Evolutionary conservation across 352 stramenopile genomes (phyloP).

Genomic region (Peronospora destructor): DNA sequence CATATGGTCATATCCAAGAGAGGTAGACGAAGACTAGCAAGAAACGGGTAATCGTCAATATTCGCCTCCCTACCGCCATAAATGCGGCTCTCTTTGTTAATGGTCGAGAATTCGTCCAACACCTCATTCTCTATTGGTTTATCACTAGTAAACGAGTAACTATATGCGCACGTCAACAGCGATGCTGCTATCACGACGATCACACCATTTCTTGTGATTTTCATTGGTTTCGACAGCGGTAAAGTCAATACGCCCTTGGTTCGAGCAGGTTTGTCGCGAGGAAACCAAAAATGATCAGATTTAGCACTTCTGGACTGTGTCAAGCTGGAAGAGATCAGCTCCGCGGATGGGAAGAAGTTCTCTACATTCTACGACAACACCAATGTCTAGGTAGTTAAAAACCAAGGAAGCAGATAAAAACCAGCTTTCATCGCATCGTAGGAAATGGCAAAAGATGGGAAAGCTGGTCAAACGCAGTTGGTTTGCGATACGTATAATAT

Average conservation of each 20-base stretch:
- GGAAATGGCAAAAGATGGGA: slow-evolving; percentile 18
- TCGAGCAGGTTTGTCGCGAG: neutral
- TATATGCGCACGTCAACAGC: slow-evolving; percentile 3
- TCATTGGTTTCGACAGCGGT: slow-evolving; percentile 10
- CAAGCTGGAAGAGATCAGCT: slow-evolving; percentile 1
- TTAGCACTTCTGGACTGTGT: neutral
- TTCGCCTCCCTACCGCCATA: slow-evolving; percentile 54
- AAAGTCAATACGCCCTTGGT: neutral
- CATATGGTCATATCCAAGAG: slow-evolving; percentile 42
- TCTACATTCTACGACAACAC: too few relatives aligned
- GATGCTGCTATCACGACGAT: slow-evolving; percentile 11
- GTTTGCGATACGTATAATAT: too few relatives aligned
- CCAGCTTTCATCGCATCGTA: slow-evolving; percentile 4
- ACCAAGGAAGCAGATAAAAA: too few relatives aligned
- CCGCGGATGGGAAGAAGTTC: too few relatives aligned
- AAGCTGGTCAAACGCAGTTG: neutral
- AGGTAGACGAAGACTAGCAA: slow-evolving; percentile 35
- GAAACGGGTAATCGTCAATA: slow-evolving; percentile 42
- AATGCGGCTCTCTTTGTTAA: slow-evolving; percentile 44
- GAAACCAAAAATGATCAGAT: slow-evolving; percentile 21
- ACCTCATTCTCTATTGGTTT: neutral
- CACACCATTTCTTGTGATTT: slow-evolving; percentile 9
- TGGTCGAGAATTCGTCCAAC: slow-evolving; percentile 12
- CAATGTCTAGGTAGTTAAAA: too few relatives aligned
- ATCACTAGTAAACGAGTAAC: slow-evolving; percentile 6